phyloP scores from a whole-genome alignment of 345 rosid genomes.

The Durio zibethinus region DNA sequence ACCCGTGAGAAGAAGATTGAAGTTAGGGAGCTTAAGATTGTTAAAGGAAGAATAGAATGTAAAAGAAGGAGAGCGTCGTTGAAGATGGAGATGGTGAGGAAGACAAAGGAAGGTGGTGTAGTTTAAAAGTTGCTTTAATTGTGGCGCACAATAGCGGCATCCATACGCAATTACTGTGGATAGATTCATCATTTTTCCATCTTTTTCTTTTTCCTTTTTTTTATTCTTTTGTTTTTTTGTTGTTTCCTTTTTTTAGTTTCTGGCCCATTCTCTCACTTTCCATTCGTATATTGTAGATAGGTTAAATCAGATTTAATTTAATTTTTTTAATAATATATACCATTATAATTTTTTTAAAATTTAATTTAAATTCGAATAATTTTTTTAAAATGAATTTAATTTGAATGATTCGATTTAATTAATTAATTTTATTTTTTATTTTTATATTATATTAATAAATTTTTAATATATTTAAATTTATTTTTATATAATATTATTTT shows the following conservation, averaged over 20 bases:
- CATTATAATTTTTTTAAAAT: too few relatives aligned
- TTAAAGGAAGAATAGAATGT: conserved; percentile 23
- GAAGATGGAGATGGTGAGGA: conserved; percentile 17
- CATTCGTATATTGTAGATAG: background rate
- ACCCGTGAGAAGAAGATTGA: conserved; percentile 33
- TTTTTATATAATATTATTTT: too few relatives aligned
- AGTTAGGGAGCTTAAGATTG: conserved; percentile 9
- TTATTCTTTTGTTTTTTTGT: background rate
- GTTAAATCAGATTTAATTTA: too few relatives aligned
- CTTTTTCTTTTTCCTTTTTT: background rate
- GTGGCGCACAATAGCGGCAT: conserved; percentile 39
- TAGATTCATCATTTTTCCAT: conserved; percentile 14
- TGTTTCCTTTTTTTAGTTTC: conserved; percentile 17
- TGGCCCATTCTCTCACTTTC: background rate
- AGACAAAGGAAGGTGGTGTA: background rate
- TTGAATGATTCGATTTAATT: too few relatives aligned
- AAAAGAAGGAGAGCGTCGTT: conserved; percentile 22
- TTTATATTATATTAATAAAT: too few relatives aligned
- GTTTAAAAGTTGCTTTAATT: conserved; percentile 30
- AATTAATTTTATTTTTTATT: too few relatives aligned
- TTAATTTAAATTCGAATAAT: too few relatives aligned
- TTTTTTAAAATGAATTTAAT: too few relatives aligned
- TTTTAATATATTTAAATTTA: too few relatives aligned
- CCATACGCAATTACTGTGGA: conserved; percentile 37
- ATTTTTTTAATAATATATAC: too few relatives aligned